A percentile compares a stretch with the other conserved stretches of the same genome.
Evolutionary conservation across 179 eudicot genomes (phyloP).

Genomic region (Actinidia arguta): DNA sequence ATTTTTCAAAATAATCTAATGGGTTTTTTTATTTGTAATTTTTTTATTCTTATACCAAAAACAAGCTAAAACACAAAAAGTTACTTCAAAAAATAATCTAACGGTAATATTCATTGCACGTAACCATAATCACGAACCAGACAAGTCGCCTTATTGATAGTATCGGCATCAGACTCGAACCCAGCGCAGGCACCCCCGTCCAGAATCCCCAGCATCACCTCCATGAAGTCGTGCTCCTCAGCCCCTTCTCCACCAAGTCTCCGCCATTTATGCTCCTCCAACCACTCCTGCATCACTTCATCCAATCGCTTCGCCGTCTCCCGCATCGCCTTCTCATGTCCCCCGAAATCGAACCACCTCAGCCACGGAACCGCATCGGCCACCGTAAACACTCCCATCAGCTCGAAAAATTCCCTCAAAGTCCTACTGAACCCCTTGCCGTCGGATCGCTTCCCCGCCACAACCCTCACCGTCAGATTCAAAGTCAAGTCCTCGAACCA

Average conservation of each 20-base stretch:
- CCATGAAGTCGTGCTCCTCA: conserved; percentile 20
- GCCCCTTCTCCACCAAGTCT: not conserved
- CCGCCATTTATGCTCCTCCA: conserved; percentile 29
- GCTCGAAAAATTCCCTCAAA: conserved; percentile 13
- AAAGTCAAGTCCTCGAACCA: conserved; percentile 25
- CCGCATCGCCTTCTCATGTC: conserved; percentile 30
- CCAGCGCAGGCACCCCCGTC: not conserved
- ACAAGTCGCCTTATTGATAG: conserved; percentile 19
- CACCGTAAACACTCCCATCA: conserved; percentile 23
- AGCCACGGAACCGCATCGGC: conserved; percentile 38
- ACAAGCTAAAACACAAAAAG: too few species aligned
- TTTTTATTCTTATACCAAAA: too few species aligned
- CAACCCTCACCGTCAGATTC: not conserved
- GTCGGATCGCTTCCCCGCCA: not conserved
- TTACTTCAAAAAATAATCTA: too few species aligned
- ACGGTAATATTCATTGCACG: too few species aligned
- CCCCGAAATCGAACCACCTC: conserved; percentile 38
- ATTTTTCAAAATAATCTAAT: too few species aligned
- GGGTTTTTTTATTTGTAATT: too few species aligned
- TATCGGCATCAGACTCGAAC: conserved; percentile 5
- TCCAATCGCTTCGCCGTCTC: conserved; percentile 24
- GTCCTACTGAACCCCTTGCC: not conserved
- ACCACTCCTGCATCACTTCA: conserved; percentile 19
- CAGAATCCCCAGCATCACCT: conserved; percentile 12
- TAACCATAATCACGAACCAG: too few species aligned